Base-by-base conservation (phyloP, 2,329 filamentous ascomycete genomes). In the Fusarium nematophilum region DNA sequence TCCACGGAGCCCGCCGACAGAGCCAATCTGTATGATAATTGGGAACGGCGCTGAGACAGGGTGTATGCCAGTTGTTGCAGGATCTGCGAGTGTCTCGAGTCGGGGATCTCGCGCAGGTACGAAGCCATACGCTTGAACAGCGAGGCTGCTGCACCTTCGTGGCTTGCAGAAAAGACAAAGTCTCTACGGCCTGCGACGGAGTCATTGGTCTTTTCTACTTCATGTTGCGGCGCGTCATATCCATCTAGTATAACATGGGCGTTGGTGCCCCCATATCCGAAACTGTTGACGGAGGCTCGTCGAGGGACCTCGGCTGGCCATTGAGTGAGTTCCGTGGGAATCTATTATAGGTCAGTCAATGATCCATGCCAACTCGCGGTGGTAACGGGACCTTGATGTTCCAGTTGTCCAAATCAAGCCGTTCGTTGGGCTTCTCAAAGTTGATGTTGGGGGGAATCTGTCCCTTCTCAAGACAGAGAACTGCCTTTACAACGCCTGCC, bases 401-500 rank as follows among this genome's bases (percentile, higher is more conserved):
- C 15, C 14, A 26, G 30, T 27, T 15, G 34, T 29, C 29, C 21
- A 5, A 9, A 8, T 31, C 25, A 7, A 43, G 26, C 4, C 27
- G 26, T 9, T 29, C 25, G 25, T 43, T 43, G 23, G 27, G 25
- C 6, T n/a, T 43, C 2, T 31, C 39, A 15, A 43, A 29, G 27
- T 29, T 29, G 14, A 23, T 10, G 26, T 43, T 31, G 13, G 27
- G 25, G 40, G 31, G 8, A 39, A 39, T 21, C 10, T 26, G 23
- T 25, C 21, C 36, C 9, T 39, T 17, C 17, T 39, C 17, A 14
- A 39, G 36, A 17, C 21, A 23, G 17, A 39, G n/a, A 42, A 70
- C 60, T 3, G 65, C 64, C 50, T 73, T 73, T 37, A 72, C 45
- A 9, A 73, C 53, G 30, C 36, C 59, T 5, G 68, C 47, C 29